Evolutionary conservation across 2,329 filamentous ascomycete species (phyloP).

Genomic region (Calonectria ilicicola): DNA sequence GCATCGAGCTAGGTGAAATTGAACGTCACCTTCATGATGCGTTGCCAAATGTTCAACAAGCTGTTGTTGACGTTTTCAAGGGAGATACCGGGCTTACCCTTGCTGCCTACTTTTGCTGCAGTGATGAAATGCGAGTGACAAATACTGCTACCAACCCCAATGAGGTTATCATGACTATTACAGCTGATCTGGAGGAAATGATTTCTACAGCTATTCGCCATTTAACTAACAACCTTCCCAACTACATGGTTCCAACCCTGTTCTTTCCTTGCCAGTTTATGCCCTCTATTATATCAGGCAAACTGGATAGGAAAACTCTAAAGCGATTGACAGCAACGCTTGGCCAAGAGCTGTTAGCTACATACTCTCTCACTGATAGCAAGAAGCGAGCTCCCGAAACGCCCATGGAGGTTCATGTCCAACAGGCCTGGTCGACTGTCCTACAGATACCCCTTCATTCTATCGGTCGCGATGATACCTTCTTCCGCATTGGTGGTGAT

Average conservation of each 20-base stretch:
- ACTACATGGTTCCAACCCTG: neutral
- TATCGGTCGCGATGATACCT: slow-evolving; percentile 53
- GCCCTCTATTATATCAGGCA: neutral
- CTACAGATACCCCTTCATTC: slow-evolving; percentile 43
- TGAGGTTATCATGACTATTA: neutral
- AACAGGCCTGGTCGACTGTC: slow-evolving; percentile 51
- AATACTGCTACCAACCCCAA: neutral
- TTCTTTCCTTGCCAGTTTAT: neutral
- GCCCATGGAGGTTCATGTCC: slow-evolving; percentile 38
- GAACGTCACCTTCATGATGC: slow-evolving; percentile 28
- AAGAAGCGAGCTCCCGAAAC: slow-evolving; percentile 9
- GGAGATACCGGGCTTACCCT: neutral
- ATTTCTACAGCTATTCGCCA: neutral
- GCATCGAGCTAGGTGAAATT: slow-evolving; percentile 59
- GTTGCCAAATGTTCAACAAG: neutral
- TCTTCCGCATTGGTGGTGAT: slow-evolving; percentile 62
- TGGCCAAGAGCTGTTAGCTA: neutral
- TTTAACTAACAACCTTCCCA: neutral
- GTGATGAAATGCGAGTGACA: neutral
- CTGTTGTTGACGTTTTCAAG: slow-evolving; percentile 18
- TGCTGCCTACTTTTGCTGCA: slow-evolving; percentile 8
- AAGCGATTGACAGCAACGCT: slow-evolving; percentile 9
- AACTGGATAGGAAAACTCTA: slow-evolving; percentile 21
- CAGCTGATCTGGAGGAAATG: neutral
- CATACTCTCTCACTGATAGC: neutral